Percentiles rank a stretch among this genome's conserved stretches.
Conservation (phyloP, 108 stramenopile species). For the Chaetoceros tenuissimus region DNA sequence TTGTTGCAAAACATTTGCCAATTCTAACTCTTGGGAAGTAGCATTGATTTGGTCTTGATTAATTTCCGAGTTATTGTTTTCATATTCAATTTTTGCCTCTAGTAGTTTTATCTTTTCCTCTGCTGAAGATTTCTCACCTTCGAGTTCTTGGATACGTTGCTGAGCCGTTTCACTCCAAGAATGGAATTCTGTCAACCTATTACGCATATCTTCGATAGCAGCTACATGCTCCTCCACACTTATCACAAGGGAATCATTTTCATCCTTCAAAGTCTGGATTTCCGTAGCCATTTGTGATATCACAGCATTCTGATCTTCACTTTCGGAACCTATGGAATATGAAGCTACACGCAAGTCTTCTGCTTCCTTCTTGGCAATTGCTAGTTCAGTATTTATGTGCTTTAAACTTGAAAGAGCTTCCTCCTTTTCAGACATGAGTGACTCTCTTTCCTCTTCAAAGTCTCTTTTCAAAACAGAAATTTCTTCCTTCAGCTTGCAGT, state of each 20-base stretch:
- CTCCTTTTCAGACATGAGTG: slow-evolving; percentile 5
- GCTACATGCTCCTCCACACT: slow-evolving; percentile 6
- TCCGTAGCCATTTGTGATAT: slow-evolving; percentile 3
- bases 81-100: background rate
- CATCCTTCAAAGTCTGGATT: slow-evolving; percentile 16
- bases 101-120: slow-evolving; percentile 5
- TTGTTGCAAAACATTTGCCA: slow-evolving; percentile 6
- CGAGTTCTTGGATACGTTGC: slow-evolving; percentile 36
- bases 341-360: background rate
- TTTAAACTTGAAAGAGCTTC: background rate
- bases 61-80: background rate
- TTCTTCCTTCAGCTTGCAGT: slow-evolving; percentile 15
- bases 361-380: slow-evolving; percentile 5
- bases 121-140: slow-evolving; percentile 16
- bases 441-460: slow-evolving; percentile 5
- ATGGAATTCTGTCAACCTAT: slow-evolving; percentile 38
- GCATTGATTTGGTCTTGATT: slow-evolving; percentile 1
- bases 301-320: slow-evolving; percentile 1
- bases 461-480: slow-evolving; percentile 4
- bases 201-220: slow-evolving; percentile 24
- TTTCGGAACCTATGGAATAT: background rate
- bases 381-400: background rate
- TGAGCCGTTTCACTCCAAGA: slow-evolving; percentile 49
- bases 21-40: slow-evolving; percentile 1
- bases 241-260: slow-evolving; percentile 18